phyloP scores from a whole-genome alignment of 2,329 filamentous ascomycete genomes.

The Amesomyces nigricolor region DNA sequence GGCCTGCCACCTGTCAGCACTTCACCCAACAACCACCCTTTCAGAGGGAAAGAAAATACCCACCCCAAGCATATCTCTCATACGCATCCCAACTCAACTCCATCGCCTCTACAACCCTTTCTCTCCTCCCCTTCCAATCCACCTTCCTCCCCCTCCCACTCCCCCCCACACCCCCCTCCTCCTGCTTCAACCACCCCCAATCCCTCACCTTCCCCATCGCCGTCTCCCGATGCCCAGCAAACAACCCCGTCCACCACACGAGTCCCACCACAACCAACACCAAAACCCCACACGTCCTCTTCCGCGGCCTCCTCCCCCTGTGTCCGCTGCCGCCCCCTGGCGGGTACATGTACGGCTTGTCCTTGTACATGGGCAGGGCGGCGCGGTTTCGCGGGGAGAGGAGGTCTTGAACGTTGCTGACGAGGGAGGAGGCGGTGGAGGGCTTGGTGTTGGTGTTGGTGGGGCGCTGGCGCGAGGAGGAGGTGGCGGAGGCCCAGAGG shows the following conservation, averaged over 20 bases:
- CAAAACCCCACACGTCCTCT: conserved; percentile 51
- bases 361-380: conserved; percentile 92
- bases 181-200: conserved; percentile 55
- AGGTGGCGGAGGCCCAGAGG: conserved; percentile 47
- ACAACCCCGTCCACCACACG: conserved; percentile 66
- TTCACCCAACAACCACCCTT: neutral
- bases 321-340: conserved; percentile 47
- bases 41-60: neutral
- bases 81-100: conserved; percentile 90
- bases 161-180: conserved; percentile 30
- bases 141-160: conserved; percentile 37
- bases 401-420: conserved; percentile 50
- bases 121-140: conserved; percentile 72
- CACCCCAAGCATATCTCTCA: conserved; percentile 90
- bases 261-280: conserved; percentile 51
- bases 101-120: conserved; percentile 84
- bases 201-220: conserved; percentile 33
- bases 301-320: conserved; percentile 48
- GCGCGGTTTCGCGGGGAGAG: conserved; percentile 24
- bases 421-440: conserved; percentile 29
- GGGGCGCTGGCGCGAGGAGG: conserved; percentile 21
- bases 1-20: conserved; percentile 46
- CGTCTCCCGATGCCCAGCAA: conserved; percentile 38
- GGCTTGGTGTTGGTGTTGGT: conserved; percentile 19
- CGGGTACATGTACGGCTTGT: conserved; percentile 81